A percentile compares a stretch with the other conserved stretches of the same genome.
Evolutionary conservation across 2,329 filamentous ascomycete species (phyloP).

Genomic region (Colletotrichum chlorophyti): DNA sequence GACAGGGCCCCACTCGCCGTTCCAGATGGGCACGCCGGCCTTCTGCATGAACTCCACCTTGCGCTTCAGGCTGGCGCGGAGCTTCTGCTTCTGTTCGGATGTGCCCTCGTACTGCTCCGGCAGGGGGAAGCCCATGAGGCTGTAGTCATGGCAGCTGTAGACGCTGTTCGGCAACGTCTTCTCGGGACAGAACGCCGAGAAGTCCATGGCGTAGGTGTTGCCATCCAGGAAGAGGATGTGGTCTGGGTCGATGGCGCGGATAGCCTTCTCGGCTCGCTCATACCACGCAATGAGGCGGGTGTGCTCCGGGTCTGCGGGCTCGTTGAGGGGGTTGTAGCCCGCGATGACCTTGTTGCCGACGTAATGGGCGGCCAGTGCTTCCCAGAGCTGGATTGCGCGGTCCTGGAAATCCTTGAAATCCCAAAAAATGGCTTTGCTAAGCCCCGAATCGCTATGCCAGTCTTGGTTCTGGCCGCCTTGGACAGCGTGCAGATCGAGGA

Average conservation of each 20-base stretch:
- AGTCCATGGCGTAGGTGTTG: conserved; percentile 59
- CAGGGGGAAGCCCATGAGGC: conserved; percentile 54
- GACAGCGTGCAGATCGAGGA: conserved; percentile 51
- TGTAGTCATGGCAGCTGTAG: conserved; percentile 62
- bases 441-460: conserved; percentile 51
- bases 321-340: conserved; percentile 44
- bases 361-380: conserved; percentile 48
- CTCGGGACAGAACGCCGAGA: conserved; percentile 45
- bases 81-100: conserved; percentile 47
- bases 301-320: conserved; percentile 33
- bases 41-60: conserved; percentile 52
- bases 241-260: conserved; percentile 44
- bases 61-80: conserved; percentile 47
- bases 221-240: conserved; percentile 54
- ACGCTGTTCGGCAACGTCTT: conserved; percentile 54
- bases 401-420: conserved; percentile 54
- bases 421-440: conserved; percentile 50
- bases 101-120: conserved; percentile 47
- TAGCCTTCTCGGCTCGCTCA: conserved; percentile 39
- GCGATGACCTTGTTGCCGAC: conserved; percentile 49
- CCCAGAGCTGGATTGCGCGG: conserved; percentile 51
- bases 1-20: conserved; percentile 59
- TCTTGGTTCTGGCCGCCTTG: conserved; percentile 55
- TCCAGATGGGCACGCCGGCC: conserved; percentile 52
- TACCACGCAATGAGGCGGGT: conserved; percentile 44